phyloP scores from a whole-genome alignment of 2,329 filamentous ascomycete genomes.

The Daldinia sp. region DNA sequence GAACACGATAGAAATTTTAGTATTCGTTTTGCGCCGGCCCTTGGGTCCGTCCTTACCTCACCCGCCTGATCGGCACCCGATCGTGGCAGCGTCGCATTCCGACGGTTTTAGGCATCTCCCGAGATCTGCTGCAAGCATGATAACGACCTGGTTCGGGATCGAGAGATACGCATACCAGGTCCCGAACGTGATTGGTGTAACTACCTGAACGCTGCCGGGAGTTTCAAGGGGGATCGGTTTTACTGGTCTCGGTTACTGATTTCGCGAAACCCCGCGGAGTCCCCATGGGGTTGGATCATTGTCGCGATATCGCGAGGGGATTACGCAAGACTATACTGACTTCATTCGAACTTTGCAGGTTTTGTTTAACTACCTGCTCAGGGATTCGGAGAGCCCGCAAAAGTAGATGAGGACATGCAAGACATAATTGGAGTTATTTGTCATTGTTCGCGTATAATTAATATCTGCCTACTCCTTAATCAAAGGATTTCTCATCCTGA shows the following conservation, averaged over 20 bases:
- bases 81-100: slow-evolving; percentile 27
- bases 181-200: slow-evolving; percentile 9
- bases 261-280: slow-evolving; percentile 24
- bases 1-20: slow-evolving; percentile 1
- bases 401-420: not conserved
- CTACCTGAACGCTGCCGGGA: not conserved
- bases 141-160: slow-evolving; percentile 10
- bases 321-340: slow-evolving; percentile 24
- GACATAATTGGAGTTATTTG: not conserved
- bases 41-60: slow-evolving; percentile 23
- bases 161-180: not conserved
- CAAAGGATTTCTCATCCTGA: not conserved
- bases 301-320: slow-evolving; percentile 15
- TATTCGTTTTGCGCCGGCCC: slow-evolving; percentile 12
- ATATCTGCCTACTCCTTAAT: not conserved
- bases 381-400: not conserved
- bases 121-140: slow-evolving; percentile 31
- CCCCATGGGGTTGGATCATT: slow-evolving; percentile 15
- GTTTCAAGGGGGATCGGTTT: not conserved
- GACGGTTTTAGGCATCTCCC: slow-evolving; percentile 29
- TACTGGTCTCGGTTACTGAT: slow-evolving; percentile 16
- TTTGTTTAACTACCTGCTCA: not conserved
- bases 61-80: slow-evolving; percentile 27
- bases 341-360: not conserved
- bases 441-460: not conserved